Conservation (phyloP, 192 early-diverging fungal genomes). For the Spizellomyces sp. region DNA sequence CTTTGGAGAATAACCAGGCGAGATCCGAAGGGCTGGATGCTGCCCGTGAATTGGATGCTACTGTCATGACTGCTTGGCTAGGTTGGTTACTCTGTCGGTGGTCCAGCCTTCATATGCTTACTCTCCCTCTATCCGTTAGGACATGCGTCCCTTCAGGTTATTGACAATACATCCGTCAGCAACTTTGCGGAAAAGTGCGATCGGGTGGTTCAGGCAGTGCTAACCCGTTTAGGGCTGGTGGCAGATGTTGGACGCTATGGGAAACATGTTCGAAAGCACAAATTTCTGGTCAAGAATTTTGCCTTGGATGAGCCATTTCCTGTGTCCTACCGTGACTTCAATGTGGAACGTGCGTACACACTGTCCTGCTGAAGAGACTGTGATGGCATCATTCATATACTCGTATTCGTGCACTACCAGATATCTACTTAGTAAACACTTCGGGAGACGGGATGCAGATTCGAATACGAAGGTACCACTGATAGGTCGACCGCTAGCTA, state of each 20-base stretch:
- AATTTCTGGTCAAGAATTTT: slow-evolving; percentile 47
- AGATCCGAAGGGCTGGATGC: slow-evolving; percentile 48
- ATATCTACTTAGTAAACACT: slow-evolving; percentile 41
- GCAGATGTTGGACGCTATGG: slow-evolving; percentile 31
- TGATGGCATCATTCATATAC: slow-evolving; percentile 8
- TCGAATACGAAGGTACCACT: slow-evolving; percentile 37
- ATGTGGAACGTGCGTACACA: slow-evolving; percentile 40
- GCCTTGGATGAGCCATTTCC: slow-evolving; percentile 27
- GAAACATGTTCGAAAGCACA: slow-evolving; percentile 43
- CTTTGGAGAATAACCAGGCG: slow-evolving; percentile 39
- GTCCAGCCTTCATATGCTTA: neutral
- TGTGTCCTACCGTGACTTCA: slow-evolving; percentile 42
- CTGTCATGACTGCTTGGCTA: slow-evolving; percentile 46
- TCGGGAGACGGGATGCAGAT: slow-evolving; percentile 43
- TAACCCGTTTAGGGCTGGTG: slow-evolving; percentile 41
- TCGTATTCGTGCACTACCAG: slow-evolving; percentile 15
- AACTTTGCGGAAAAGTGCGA: slow-evolving; percentile 50
- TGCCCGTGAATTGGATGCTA: slow-evolving; percentile 37
- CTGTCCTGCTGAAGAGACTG: neutral
- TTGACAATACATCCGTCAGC: slow-evolving; percentile 42
- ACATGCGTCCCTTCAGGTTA: slow-evolving; percentile 42
- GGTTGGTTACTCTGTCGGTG: slow-evolving; percentile 12
- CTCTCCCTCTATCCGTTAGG: slow-evolving; percentile 13
- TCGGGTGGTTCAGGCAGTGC: slow-evolving; percentile 44
- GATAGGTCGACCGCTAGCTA: too few species aligned